Percentiles rank a stretch among this genome's conserved stretches.
Evolutionary conservation across 805 yeast species (phyloP).

Genomic region (Hyphopichia homilentoma): DNA sequence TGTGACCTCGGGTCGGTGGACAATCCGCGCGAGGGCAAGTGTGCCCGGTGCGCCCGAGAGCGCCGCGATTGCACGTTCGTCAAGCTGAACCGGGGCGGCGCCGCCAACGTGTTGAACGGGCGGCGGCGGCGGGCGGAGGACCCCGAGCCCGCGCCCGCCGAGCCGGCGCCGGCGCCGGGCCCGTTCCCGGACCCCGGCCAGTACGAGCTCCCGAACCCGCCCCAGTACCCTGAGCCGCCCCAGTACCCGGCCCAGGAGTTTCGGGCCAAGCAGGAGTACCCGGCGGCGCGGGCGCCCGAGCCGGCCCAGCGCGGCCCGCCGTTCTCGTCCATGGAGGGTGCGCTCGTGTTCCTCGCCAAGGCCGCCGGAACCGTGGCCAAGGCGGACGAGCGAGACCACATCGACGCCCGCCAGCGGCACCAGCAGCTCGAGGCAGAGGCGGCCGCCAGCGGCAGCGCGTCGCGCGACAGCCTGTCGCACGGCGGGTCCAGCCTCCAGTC

Average conservation of each 20-base stretch:
- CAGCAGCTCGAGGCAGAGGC: conserved; percentile 38
- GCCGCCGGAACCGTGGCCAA: conserved; percentile 76
- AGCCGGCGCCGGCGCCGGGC: background rate
- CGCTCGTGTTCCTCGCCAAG: conserved; percentile 68
- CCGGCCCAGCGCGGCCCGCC: conserved; percentile 14
- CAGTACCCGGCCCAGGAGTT: conserved; percentile 1
- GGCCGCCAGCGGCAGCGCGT: background rate
- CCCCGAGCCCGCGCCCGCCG: background rate
- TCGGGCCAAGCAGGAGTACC: conserved; percentile 1
- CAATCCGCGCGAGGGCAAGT: conserved; percentile 73
- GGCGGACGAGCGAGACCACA: conserved; percentile 62
- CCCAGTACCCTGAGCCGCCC: background rate
- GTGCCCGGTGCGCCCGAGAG: conserved; percentile 82
- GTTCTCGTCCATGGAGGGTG: conserved; percentile 50
- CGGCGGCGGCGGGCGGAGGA: conserved; percentile 46
- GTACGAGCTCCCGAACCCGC: background rate
- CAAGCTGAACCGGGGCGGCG: conserved; percentile 32
- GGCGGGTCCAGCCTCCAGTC: background rate
- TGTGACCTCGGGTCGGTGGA: conserved; percentile 82
- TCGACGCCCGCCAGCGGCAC: conserved; percentile 49
- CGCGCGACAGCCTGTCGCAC: background rate
- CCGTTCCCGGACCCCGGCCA: background rate
- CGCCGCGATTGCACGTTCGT: conserved; percentile 73
- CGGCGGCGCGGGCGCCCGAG: conserved; percentile 1
- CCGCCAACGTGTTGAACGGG: conserved; percentile 35